Conservation (phyloP, 2,329 filamentous ascomycete genomes). For the Botrytis pseudocinerea region DNA sequence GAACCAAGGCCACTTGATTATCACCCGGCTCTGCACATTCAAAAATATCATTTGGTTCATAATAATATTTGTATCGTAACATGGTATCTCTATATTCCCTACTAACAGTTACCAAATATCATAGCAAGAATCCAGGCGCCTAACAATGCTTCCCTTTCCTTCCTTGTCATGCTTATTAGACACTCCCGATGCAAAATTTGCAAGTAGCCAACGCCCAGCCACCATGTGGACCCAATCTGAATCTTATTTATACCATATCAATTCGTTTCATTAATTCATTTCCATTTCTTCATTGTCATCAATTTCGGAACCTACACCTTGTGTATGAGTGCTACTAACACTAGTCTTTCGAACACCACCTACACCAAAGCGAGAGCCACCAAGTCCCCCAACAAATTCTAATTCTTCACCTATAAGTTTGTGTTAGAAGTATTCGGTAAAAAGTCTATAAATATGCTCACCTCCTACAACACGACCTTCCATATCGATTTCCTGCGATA, state of each 20-base stretch:
- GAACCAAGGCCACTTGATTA: background rate
- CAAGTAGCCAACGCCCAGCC: conserved; percentile 15
- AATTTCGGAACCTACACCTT: conserved; percentile 51
- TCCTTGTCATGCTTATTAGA: background rate
- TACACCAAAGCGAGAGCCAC: conserved; percentile 50
- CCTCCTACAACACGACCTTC: conserved; percentile 90
- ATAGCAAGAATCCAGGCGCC: conserved; percentile 9
- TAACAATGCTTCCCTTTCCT: conserved; percentile 9
- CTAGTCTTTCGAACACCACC: conserved; percentile 59
- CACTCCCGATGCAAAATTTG: conserved; percentile 12
- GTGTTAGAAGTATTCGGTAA: conserved; percentile 30
- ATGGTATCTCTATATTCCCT: conserved; percentile 15
- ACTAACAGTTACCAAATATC: conserved; percentile 11
- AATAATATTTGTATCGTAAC: background rate
- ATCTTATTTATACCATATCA: conserved; percentile 16
- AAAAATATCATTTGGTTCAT: background rate
- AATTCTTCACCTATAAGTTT: conserved; percentile 39
- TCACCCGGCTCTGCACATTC: background rate
- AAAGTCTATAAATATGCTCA: conserved; percentile 57
- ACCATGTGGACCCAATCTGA: conserved; percentile 5
- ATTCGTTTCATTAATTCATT: conserved; percentile 42
- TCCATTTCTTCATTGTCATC: conserved; percentile 66
- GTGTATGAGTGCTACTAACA: conserved; percentile 59
- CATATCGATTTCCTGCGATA: conserved; percentile 89
- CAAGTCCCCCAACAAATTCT: conserved; percentile 50